Conservation (phyloP, 2,329 filamentous ascomycete genomes). For the Ilyonectria mors-panacis region DNA sequence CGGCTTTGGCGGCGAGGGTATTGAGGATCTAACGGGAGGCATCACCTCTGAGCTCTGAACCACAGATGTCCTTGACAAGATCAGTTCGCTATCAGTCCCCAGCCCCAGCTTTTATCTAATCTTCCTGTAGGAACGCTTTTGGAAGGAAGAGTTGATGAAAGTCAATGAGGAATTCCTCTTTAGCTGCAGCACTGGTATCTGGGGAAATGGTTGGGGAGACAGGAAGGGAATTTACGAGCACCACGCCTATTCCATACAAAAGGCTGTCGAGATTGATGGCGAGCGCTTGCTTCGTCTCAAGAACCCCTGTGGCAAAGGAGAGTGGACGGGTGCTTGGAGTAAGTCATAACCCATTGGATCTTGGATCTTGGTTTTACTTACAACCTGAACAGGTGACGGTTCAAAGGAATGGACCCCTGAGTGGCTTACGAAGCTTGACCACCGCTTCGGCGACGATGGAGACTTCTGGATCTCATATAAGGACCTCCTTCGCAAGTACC, state of each 20-base stretch:
- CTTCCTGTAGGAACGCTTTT: slow-evolving; percentile 67
- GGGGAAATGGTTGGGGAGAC: slow-evolving; percentile 52
- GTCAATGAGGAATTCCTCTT: slow-evolving; percentile 86
- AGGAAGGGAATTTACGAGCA: slow-evolving; percentile 71
- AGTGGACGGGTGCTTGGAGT: slow-evolving; percentile 87
- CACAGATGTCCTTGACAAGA: slow-evolving; percentile 80
- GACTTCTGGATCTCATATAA: slow-evolving; percentile 74
- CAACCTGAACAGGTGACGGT: slow-evolving; percentile 69
- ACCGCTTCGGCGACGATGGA: slow-evolving; percentile 84
- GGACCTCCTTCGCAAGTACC: slow-evolving; percentile 72
- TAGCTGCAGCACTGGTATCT: slow-evolving; percentile 67
- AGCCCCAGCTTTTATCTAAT: not conserved
- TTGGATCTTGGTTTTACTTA: slow-evolving; percentile 33
- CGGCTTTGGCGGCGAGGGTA: slow-evolving; percentile 74
- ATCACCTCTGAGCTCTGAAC: slow-evolving; percentile 77
- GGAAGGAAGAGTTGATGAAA: slow-evolving; percentile 82
- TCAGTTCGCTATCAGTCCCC: slow-evolving; percentile 55
- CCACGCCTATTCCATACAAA: slow-evolving; percentile 75
- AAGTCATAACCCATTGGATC: slow-evolving; percentile 26
- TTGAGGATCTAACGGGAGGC: slow-evolving; percentile 75
- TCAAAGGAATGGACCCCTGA: slow-evolving; percentile 88
- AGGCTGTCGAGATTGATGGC: slow-evolving; percentile 69
- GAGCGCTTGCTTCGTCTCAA: slow-evolving; percentile 75
- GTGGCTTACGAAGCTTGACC: slow-evolving; percentile 80
- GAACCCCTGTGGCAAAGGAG: slow-evolving; percentile 86